These are phyloP conservation scores for Ogataea wickerhamii DNA, from an alignment of 805 yeast species.

Conservation along the genomic window DNA sequence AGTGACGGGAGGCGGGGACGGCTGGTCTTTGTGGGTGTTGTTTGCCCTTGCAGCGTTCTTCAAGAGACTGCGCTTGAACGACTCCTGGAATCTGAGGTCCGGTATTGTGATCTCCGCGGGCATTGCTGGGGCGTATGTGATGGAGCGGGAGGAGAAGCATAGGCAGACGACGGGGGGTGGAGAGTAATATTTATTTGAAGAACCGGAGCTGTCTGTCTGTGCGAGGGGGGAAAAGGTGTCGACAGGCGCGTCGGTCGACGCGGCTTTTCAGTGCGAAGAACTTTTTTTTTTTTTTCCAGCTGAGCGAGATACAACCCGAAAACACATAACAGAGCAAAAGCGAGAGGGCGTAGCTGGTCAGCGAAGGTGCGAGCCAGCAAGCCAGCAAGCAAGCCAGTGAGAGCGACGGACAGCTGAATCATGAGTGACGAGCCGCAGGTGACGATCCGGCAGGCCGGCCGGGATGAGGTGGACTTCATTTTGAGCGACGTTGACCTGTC, in stretches of 20 bases:
- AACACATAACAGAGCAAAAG: too few relatives aligned
- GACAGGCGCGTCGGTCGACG: too few relatives aligned
- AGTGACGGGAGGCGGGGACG: conserved; percentile 31
- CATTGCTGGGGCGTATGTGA: conserved; percentile 18
- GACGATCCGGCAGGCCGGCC: conserved; percentile 80
- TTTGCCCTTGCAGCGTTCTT: conserved; percentile 19
- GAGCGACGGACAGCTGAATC: too few relatives aligned
- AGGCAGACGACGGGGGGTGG: not conserved
- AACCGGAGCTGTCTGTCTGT: too few relatives aligned
- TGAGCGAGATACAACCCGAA: too few relatives aligned
- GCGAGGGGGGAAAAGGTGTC: too few relatives aligned
- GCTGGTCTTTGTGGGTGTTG: conserved; percentile 12
- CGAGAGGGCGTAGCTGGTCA: too few relatives aligned
- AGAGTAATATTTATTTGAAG: not conserved
- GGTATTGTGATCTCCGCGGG: conserved; percentile 38
- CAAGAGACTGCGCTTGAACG: conserved; percentile 45
- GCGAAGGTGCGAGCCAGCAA: too few relatives aligned
- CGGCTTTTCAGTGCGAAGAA: too few relatives aligned
- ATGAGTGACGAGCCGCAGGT: conserved; percentile 64
- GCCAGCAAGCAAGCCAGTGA: too few relatives aligned
- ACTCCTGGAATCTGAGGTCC: conserved; percentile 63
- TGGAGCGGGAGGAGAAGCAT: conserved; percentile 16
- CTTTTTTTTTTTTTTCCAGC: too few relatives aligned
- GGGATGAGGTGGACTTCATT: conserved; percentile 87
- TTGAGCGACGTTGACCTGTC: conserved; percentile 83